These are phyloP conservation scores for Pleurotus platypus DNA, from an alignment of 768 basidiomycete genomes.

Conservation along the genomic window DNA sequence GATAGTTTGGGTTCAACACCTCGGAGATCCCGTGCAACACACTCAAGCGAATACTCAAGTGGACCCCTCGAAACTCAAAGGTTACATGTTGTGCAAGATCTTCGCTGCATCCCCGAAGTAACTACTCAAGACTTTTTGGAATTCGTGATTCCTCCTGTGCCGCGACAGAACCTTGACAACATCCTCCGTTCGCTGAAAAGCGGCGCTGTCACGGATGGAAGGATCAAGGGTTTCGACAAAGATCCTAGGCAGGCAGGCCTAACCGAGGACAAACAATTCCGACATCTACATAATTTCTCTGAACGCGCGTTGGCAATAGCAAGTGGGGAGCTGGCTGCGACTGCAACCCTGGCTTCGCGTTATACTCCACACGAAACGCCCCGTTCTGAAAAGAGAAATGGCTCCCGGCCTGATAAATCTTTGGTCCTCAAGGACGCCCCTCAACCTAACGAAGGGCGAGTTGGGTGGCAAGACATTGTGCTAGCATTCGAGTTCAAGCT, in stretches of 20 bases:
- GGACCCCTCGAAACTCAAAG: background rate
- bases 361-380: background rate
- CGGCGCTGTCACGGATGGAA: background rate
- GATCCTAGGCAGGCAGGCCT: background rate
- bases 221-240: background rate
- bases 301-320: background rate
- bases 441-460: background rate
- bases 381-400: background rate
- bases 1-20: no score
- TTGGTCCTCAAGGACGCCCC: background rate
- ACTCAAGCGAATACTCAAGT: no score
- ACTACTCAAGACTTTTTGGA: background rate
- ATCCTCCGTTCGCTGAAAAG: background rate
- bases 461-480: background rate
- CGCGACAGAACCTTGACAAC: background rate
- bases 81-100: background rate
- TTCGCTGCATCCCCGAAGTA: background rate
- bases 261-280: background rate
- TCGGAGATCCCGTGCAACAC: no score
- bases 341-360: background rate
- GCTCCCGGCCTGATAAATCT: background rate
- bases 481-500: background rate
- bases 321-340: background rate
- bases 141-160: background rate
- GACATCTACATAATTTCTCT: background rate